Evolutionary conservation across 2,329 filamentous ascomycete genomes (phyloP).

Genomic region (Furcasterigmium sp.): DNA sequence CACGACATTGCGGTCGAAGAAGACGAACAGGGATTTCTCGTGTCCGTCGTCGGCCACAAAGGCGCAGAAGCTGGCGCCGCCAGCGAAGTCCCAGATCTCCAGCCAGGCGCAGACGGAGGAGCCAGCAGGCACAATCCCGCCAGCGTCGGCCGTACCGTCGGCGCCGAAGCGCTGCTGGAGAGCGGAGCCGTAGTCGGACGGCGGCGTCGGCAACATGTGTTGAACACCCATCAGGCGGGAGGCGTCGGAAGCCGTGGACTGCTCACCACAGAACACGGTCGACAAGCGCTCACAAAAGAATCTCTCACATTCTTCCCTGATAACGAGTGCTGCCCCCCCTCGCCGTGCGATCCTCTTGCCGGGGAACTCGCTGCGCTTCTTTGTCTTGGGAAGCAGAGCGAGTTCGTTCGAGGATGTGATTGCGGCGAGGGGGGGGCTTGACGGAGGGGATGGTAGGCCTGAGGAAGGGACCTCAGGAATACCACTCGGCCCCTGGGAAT

Average conservation of each 20-base stretch:
- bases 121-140: slow-evolving; percentile 15
- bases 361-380: slow-evolving; percentile 29
- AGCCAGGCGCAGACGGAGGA: slow-evolving; percentile 56
- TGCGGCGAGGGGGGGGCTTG: slow-evolving; percentile 85
- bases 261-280: slow-evolving; percentile 94
- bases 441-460: slow-evolving; percentile 78
- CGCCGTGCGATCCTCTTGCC: slow-evolving; percentile 42
- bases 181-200: slow-evolving; percentile 38
- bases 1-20: slow-evolving; percentile 70
- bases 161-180: slow-evolving; percentile 19
- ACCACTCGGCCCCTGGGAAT: slow-evolving; percentile 72
- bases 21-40: slow-evolving; percentile 77
- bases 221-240: slow-evolving; percentile 81
- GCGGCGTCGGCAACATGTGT: slow-evolving; percentile 43
- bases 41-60: slow-evolving; percentile 69
- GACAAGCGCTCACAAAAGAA: slow-evolving; percentile 98
- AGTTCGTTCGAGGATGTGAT: slow-evolving; percentile 64
- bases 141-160: slow-evolving; percentile 13
- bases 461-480: slow-evolving; percentile 87
- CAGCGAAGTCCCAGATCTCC: slow-evolving; percentile 81
- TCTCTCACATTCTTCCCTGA: slow-evolving; percentile 99
- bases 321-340: slow-evolving; percentile 93
- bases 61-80: slow-evolving; percentile 78
- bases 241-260: slow-evolving; percentile 69
- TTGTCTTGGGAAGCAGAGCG: slow-evolving; percentile 55